Percentiles rank a stretch among this genome's conserved stretches.
Evolutionary conservation across 192 early-diverging fungal species (phyloP).

Genomic region (Mortierella antarctica): DNA sequence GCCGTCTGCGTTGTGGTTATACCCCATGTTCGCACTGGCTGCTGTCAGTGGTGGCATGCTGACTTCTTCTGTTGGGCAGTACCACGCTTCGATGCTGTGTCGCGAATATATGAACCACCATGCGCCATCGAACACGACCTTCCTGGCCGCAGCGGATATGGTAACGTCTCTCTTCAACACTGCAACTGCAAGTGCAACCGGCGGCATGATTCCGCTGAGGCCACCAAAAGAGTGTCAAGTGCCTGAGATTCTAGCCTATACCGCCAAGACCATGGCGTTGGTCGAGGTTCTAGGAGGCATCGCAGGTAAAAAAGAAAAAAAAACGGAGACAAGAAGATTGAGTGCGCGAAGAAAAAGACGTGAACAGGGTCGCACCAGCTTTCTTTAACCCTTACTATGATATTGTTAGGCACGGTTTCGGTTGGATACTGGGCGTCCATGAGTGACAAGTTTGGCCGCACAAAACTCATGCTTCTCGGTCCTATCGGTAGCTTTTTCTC

Average conservation of each 20-base stretch:
- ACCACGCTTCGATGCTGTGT: slow-evolving; percentile 20
- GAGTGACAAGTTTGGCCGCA: slow-evolving; percentile 39
- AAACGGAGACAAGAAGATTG: not conserved
- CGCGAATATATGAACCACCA: slow-evolving; percentile 35
- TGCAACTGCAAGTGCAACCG: not conserved
- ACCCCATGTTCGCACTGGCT: slow-evolving; percentile 14
- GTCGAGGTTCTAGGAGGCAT: slow-evolving; percentile 26
- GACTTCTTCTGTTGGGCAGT: slow-evolving; percentile 24
- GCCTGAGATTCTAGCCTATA: slow-evolving; percentile 38
- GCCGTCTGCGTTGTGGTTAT: slow-evolving; percentile 29
- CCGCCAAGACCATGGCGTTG: slow-evolving; percentile 17
- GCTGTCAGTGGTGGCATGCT: slow-evolving; percentile 37
- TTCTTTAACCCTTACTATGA: not conserved
- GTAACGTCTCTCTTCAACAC: not conserved
- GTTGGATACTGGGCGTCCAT: slow-evolving; percentile 42
- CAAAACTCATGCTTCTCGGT: slow-evolving; percentile 20
- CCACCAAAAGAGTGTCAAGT: slow-evolving; percentile 6
- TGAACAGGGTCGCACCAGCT: not conserved
- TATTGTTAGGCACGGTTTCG: slow-evolving; percentile 13
- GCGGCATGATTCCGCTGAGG: not conserved
- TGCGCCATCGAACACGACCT: slow-evolving; percentile 19
- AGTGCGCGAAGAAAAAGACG: not conserved
- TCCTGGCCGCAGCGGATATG: not conserved
- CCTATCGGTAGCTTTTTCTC: not conserved
- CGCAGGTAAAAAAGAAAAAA: slow-evolving; percentile 19